Percentiles rank a stretch among this genome's conserved stretches.
These are phyloP conservation scores for Extremus antarcticus DNA, from an alignment of 495 filamentous ascomycete genomes.

Conservation along the genomic window DNA sequence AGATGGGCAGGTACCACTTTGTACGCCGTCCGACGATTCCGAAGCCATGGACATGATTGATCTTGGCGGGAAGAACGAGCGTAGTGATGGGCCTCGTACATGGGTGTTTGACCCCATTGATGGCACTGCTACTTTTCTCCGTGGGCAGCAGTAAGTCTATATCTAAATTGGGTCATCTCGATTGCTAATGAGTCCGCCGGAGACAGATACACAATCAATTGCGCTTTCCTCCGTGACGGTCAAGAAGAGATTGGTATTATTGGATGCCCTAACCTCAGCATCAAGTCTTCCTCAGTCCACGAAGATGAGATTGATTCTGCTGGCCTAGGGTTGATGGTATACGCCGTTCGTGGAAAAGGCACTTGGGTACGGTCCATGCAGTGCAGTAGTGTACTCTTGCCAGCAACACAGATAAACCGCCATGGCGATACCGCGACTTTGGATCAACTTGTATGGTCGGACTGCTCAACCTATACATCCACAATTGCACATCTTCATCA, in stretches of 20 bases:
- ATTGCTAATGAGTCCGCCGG: background rate
- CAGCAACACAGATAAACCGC: slow-evolving; percentile 30
- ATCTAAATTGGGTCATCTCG: background rate
- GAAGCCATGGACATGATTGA: slow-evolving; percentile 55
- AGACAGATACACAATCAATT: slow-evolving; percentile 51
- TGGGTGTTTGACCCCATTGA: slow-evolving; percentile 69
- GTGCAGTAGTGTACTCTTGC: slow-evolving; percentile 24
- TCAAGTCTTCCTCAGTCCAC: slow-evolving; percentile 30
- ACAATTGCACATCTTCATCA: slow-evolving; percentile 33
- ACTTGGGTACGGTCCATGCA: slow-evolving; percentile 41
- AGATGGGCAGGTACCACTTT: slow-evolving; percentile 17
- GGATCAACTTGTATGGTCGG: slow-evolving; percentile 39
- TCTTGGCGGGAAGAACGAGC: slow-evolving; percentile 40
- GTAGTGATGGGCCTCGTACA: slow-evolving; percentile 32
- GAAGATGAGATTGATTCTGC: slow-evolving; percentile 40
- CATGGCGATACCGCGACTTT: slow-evolving; percentile 29
- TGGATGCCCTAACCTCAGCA: slow-evolving; percentile 45
- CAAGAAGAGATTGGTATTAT: slow-evolving; percentile 41
- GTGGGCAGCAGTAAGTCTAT: slow-evolving; percentile 36
- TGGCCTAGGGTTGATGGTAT: slow-evolving; percentile 45
- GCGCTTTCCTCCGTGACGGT: slow-evolving; percentile 43
- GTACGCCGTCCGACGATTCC: slow-evolving; percentile 38
- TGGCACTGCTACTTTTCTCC: slow-evolving; percentile 56
- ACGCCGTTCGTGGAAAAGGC: slow-evolving; percentile 46
- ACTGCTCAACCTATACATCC: slow-evolving; percentile 33